Evolutionary conservation across 2,329 filamentous ascomycete genomes (phyloP).

Genomic region (Nigrograna mackinnonii): DNA sequence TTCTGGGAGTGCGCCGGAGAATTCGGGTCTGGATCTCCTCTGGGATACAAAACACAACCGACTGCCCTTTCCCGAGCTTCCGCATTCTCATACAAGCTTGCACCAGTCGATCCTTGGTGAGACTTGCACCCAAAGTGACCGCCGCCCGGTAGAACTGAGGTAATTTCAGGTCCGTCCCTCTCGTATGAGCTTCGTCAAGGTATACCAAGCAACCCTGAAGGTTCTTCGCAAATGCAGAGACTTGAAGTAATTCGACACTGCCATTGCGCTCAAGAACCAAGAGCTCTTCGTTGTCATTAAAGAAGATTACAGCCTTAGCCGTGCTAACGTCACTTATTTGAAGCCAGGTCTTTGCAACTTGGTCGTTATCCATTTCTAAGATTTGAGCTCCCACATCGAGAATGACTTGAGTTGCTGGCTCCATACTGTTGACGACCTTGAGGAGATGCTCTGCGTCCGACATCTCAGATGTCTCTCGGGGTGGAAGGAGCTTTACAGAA

Average conservation of each 20-base stretch:
- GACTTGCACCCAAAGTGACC: slow-evolving; percentile 65
- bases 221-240: slow-evolving; percentile 61
- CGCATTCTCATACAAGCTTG: slow-evolving; percentile 73
- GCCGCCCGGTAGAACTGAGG: slow-evolving; percentile 63
- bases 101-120: slow-evolving; percentile 71
- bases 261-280: slow-evolving; percentile 56
- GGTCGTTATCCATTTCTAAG: slow-evolving; percentile 56
- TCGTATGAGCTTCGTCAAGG: slow-evolving; percentile 71
- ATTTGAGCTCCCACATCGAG: slow-evolving; percentile 74
- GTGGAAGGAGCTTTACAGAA: slow-evolving; percentile 29
- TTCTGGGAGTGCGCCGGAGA: slow-evolving; percentile 16
- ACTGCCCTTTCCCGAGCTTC: slow-evolving; percentile 68
- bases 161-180: slow-evolving; percentile 70
- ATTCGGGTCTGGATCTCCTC: slow-evolving; percentile 64
- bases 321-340: slow-evolving; percentile 47
- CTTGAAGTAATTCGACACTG: slow-evolving; percentile 53
- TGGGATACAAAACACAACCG: slow-evolving; percentile 63
- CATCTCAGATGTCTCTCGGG: background rate
- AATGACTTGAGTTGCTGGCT: slow-evolving; percentile 58
- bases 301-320: slow-evolving; percentile 55
- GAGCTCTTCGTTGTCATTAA: slow-evolving; percentile 59
- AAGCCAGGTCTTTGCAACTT: slow-evolving; percentile 57
- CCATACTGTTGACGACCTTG: slow-evolving; percentile 42
- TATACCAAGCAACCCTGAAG: slow-evolving; percentile 67
- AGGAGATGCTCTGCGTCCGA: slow-evolving; percentile 51